Base-by-base conservation (phyloP, 148 eudicot genomes). In the Spergularia bocconei region DNA sequence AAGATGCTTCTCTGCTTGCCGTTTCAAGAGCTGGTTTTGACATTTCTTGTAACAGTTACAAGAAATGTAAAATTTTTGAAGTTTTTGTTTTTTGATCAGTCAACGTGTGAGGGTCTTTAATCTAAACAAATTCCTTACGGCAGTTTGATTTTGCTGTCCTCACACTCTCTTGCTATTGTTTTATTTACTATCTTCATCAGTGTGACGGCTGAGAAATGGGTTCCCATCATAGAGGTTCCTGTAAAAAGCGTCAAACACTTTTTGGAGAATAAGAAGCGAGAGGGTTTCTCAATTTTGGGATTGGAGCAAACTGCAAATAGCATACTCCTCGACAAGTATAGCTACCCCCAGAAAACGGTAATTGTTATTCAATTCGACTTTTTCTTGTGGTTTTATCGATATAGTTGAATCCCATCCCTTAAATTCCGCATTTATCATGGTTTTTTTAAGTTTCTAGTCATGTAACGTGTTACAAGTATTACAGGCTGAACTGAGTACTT, bases 271-370 rank as follows among this genome's bases (percentile, higher is more conserved):
- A 92, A 95, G 90, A 92, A 90, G 80, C 81, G 78, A 55, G 94
- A 92, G 58, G 99, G 99, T 52, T 96, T 79, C 74, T 84, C 97
- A 47, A 77, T 92, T 63, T 74, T 96, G 84, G 99, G 99, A 75
- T 81, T 96, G 77, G 99, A 96, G 94, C 98, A 96, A 81, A 96
- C 99, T 69, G 98, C 99, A 67, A 92, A 96, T 77, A 96, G 98
- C 80, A 63, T 88, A 70, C 78, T 92, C 73, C 86, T 96, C 39
- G 94, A 96, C 90, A 83, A 88, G 81, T 92, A 82, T 73, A 79
- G 57, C 70, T 96, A 89, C 78, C 97, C 94, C 39, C 87, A 77
- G 75, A 91, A 77, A 77, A 89, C 91, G 65, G 99, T 93, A 83
- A 87, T 83, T 82, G 17, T 73, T 51, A 36, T 60, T 25, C 21